Evolutionary conservation across 257 asterid genomes (phyloP).

Genomic region (Thymus quinquecostatus): DNA sequence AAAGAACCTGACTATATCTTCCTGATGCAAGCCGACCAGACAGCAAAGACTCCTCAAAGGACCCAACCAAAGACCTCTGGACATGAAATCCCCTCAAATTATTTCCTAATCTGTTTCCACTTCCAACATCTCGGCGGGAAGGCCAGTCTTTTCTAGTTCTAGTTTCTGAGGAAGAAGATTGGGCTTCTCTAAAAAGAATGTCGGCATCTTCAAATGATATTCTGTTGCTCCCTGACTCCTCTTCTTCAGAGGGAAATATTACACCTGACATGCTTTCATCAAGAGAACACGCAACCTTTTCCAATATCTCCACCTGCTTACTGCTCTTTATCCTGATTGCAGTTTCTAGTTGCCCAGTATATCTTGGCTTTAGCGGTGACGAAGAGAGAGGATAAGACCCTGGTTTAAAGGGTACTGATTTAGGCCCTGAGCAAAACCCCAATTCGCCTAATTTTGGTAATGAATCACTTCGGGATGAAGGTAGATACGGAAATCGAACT

Average conservation of each 20-base stretch:
- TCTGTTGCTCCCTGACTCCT: slow-evolving; percentile 45
- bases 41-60: slow-evolving; percentile 85
- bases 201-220: slow-evolving; percentile 41
- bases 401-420: slow-evolving; percentile 36
- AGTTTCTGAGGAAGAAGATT: slow-evolving; percentile 44
- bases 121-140: slow-evolving; percentile 39
- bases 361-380: slow-evolving; percentile 69
- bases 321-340: slow-evolving; percentile 34
- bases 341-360: slow-evolving; percentile 35
- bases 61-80: slow-evolving; percentile 82
- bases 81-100: slow-evolving; percentile 57
- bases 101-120: slow-evolving; percentile 44
- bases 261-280: slow-evolving; percentile 43
- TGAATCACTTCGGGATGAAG: slow-evolving; percentile 40
- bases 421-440: slow-evolving; percentile 32
- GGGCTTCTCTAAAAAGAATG: slow-evolving; percentile 34
- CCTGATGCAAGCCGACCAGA: slow-evolving; percentile 78
- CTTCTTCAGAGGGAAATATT: slow-evolving; percentile 47
- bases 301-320: slow-evolving; percentile 36
- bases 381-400: slow-evolving; percentile 46
- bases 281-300: slow-evolving; percentile 41
- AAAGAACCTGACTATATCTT: slow-evolving; percentile 62
- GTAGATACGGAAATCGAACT: slow-evolving; percentile 32
- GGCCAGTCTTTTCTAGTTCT: slow-evolving; percentile 49
- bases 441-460: slow-evolving; percentile 30